Evolutionary conservation across 2,329 filamentous ascomycete species (phyloP).

Genomic region (Cytospora chrysosperma): DNA sequence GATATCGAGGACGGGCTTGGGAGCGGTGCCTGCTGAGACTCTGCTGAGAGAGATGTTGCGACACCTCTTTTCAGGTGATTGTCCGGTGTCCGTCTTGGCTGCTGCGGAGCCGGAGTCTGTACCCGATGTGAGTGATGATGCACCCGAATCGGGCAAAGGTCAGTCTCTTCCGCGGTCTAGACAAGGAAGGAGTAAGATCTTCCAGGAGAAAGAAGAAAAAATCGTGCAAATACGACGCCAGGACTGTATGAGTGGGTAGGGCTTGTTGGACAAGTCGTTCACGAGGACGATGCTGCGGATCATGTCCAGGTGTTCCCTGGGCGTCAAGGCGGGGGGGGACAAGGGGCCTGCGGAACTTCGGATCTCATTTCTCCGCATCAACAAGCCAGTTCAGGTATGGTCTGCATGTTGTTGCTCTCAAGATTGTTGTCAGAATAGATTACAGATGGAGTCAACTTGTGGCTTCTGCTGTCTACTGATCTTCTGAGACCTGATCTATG

Average conservation of each 20-base stretch:
- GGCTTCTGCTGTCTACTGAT: not conserved
- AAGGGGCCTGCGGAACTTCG: not conserved
- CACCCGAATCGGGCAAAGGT: too few relatives aligned
- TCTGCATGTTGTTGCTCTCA: not conserved
- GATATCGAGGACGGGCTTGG: not conserved
- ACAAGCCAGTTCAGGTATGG: not conserved
- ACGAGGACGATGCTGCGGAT: not conserved
- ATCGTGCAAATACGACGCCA: too few relatives aligned
- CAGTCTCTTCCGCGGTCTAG: not conserved
- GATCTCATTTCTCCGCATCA: not conserved
- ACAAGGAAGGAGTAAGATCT: too few relatives aligned
- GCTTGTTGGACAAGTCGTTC: too few relatives aligned
- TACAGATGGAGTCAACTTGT: constrained; percentile 4
- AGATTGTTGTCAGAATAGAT: not conserved
- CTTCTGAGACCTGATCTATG: not conserved
- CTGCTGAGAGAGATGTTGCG: not conserved
- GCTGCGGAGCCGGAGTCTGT: not conserved
- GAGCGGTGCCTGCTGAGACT: not conserved
- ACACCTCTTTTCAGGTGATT: not conserved
- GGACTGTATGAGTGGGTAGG: too few relatives aligned
- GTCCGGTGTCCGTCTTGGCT: not conserved
- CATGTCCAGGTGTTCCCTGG: not conserved
- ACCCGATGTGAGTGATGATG: not conserved
- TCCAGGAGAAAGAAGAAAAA: too few relatives aligned
- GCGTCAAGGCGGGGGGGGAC: not conserved